Conservation (phyloP, 2,329 filamentous ascomycete species). For the Arthroderma sp. region DNA sequence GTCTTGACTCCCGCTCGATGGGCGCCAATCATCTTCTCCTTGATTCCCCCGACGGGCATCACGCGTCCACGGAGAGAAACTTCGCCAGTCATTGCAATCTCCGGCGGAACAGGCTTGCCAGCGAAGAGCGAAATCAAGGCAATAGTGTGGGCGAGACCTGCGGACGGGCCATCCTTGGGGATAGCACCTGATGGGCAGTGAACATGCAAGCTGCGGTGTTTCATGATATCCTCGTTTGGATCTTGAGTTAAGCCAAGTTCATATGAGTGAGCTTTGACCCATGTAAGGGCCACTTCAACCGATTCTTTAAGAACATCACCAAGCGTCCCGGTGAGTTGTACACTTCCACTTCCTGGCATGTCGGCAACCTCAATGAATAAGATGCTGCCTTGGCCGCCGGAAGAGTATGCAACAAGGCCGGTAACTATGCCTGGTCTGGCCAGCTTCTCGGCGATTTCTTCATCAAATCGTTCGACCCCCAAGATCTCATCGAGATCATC, state of each 20-base stretch:
- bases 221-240: conserved; percentile 86
- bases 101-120: conserved; percentile 73
- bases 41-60: conserved; percentile 91
- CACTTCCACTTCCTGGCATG: conserved; percentile 84
- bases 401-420: conserved; percentile 86
- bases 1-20: conserved; percentile 88
- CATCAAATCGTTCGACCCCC: conserved; percentile 85
- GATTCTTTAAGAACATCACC: conserved; percentile 95
- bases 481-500: conserved; percentile 82
- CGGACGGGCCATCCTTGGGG: conserved; percentile 76
- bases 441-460: conserved; percentile 83
- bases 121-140: conserved; percentile 84
- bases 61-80: conserved; percentile 75
- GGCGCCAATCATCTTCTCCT: conserved; percentile 95
- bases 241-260: conserved; percentile 74
- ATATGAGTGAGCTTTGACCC: conserved; percentile 94
- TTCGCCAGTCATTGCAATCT: conserved; percentile 85
- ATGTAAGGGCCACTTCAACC: conserved; percentile 88
- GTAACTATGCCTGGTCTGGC: conserved; percentile 83
- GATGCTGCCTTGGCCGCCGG: conserved; percentile 86
- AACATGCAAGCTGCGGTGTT: conserved; percentile 83
- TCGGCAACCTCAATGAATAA: conserved; percentile 97
- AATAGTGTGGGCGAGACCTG: conserved; percentile 86
- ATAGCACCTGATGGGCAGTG: conserved; percentile 93
- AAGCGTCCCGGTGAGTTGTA: conserved; percentile 91